A percentile compares a stretch with the other conserved stretches of the same genome.
phyloP scores from a whole-genome alignment of 169 alveolate species.

The Neospora caninum region DNA sequence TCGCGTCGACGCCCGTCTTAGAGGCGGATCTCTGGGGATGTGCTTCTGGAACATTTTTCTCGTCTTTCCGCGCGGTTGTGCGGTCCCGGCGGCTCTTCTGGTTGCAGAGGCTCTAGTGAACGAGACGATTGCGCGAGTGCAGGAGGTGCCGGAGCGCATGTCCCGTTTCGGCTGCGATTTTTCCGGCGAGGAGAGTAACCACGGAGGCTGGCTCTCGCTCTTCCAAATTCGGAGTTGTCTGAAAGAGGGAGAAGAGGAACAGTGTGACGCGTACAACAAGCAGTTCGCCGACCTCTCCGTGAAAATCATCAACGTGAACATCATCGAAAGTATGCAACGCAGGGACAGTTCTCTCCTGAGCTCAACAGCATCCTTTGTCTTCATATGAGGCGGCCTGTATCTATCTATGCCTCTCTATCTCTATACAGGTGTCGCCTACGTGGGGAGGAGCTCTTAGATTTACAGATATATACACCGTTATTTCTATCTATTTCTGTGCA shows the following conservation, averaged over 20 bases:
- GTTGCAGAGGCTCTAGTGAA: constrained; percentile 43
- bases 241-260: not conserved
- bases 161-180: constrained; percentile 33
- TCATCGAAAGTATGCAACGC: constrained; percentile 26
- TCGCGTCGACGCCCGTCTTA: too few species aligned
- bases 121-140: constrained; percentile 46
- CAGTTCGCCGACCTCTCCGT: constrained; percentile 36
- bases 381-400: too few species aligned
- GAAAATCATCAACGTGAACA: constrained; percentile 47
- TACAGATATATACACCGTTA: not conserved
- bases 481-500: not conserved
- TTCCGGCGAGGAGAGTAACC: not conserved
- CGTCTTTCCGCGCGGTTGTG: not conserved
- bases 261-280: not conserved
- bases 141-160: constrained; percentile 52
- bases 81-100: not conserved
- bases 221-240: not conserved
- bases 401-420: too few species aligned
- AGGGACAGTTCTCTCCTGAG: not conserved
- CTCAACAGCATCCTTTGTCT: too few species aligned
- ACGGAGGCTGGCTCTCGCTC: not conserved
- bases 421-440: too few species aligned
- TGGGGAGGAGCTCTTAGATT: not conserved
- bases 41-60: too few species aligned
- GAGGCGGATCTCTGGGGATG: too few species aligned